These are phyloP conservation scores for Laetiporus sulphureus DNA, from an alignment of 1,284 basidiomycete genomes.

Conservation along the genomic window DNA sequence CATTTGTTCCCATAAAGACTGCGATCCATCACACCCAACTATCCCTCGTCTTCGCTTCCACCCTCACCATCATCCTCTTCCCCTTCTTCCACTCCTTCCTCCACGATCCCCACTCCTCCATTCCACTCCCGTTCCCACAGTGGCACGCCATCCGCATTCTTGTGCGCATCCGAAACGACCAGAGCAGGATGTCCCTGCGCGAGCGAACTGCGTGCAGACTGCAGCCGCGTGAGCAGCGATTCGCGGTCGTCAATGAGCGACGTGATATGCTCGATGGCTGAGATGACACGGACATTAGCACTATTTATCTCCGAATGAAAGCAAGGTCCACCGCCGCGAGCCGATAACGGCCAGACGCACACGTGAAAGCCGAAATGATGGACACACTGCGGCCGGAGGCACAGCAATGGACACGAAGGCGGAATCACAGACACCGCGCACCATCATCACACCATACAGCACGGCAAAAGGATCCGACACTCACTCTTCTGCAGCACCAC, in stretches of 20 bases:
- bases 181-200: slow-evolving; percentile 51
- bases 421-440: neutral
- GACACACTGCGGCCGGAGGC: neutral
- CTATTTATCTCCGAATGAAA: slow-evolving; percentile 3
- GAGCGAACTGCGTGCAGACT: slow-evolving; percentile 49
- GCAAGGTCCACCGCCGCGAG: too few species aligned
- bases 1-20: too few species aligned
- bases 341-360: neutral
- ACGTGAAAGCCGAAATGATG: neutral
- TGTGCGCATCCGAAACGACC: slow-evolving; percentile 23
- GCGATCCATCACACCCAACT: too few species aligned
- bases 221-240: slow-evolving; percentile 48
- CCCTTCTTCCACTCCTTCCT: slow-evolving; percentile 39
- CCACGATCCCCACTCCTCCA: slow-evolving; percentile 47
- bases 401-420: neutral
- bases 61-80: slow-evolving; percentile 30
- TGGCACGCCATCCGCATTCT: slow-evolving; percentile 29
- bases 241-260: slow-evolving; percentile 53
- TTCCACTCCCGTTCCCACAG: slow-evolving; percentile 77
- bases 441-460: slow-evolving; percentile 1
- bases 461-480: slow-evolving; percentile 24
- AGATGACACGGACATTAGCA: neutral
- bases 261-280: slow-evolving; percentile 82
- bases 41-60: slow-evolving; percentile 15
- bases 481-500: slow-evolving; percentile 78